A percentile compares a stretch with the other conserved stretches of the same genome.
These are phyloP conservation scores for Gracilaria caudata DNA, from an alignment of 23 red algal genomes.

Conservation along the genomic window DNA sequence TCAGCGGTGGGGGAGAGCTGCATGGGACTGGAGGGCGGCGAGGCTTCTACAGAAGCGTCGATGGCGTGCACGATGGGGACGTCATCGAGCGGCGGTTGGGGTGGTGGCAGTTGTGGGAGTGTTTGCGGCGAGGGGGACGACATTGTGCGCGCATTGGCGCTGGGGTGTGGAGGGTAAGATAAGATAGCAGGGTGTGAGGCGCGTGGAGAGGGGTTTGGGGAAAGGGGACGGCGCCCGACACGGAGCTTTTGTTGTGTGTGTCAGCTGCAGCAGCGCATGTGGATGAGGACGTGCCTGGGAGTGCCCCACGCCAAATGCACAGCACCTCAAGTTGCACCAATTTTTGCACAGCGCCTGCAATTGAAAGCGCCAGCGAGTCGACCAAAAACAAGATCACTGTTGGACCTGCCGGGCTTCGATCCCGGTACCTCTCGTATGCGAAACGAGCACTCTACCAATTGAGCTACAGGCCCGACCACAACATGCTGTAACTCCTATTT, in stretches of 20 bases:
- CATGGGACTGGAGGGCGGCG: conserved; percentile 5
- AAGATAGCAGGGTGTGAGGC: not conserved
- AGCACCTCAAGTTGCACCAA: not conserved
- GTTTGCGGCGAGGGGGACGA: conserved; percentile 1
- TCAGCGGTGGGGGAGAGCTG: not conserved
- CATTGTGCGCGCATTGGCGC: conserved; percentile 20
- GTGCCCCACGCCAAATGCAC: not conserved
- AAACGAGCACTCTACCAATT: conserved; percentile 43
- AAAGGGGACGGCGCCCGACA: not conserved
- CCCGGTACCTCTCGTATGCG: conserved; percentile 75
- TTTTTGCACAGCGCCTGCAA: not conserved
- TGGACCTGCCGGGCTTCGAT: conserved; percentile 86
- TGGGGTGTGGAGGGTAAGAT: not conserved
- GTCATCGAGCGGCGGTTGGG: conserved; percentile 45
- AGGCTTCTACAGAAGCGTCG: conserved; percentile 18
- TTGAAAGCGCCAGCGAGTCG: not conserved
- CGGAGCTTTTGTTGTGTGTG: conserved; percentile 7
- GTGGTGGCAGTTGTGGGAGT: conserved; percentile 15
- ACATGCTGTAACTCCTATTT: too few species aligned
- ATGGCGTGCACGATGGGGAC: conserved; percentile 55
- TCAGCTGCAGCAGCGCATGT: conserved; percentile 21
- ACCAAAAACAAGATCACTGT: not conserved
- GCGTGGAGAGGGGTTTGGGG: not conserved
- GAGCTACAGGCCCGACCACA: conserved; percentile 16
- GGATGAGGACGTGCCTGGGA: not conserved